A percentile compares a stretch with the other conserved stretches of the same genome.
Conservation (phyloP, 768 basidiomycete species). For the Pisolithus tinctorius region DNA sequence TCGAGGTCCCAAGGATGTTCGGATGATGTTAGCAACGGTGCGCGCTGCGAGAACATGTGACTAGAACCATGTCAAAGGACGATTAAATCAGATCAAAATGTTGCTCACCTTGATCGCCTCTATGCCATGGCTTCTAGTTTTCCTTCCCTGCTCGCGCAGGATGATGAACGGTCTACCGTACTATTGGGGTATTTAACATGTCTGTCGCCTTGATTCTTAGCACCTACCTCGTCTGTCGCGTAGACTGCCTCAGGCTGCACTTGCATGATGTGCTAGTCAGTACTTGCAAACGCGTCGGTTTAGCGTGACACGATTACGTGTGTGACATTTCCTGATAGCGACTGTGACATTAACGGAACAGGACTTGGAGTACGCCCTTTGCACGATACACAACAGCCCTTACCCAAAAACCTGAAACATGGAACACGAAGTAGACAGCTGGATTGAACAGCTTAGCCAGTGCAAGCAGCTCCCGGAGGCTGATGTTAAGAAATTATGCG, state of each 20-base stretch:
- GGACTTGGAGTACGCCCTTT: constrained; percentile 11
- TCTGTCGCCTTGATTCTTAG: not conserved
- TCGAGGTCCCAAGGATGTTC: constrained; percentile 91
- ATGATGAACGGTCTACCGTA: constrained; percentile 98
- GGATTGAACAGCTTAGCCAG: constrained; percentile 94
- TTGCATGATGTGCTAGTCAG: constrained; percentile 10
- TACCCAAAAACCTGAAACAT: constrained; percentile 20
- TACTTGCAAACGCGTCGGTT: constrained; percentile 8
- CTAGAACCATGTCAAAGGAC: constrained; percentile 31
- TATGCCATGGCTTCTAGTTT: constrained; percentile 85
- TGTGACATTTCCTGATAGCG: constrained; percentile 21
- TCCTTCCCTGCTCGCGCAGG: constrained; percentile 86
- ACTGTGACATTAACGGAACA: not conserved
- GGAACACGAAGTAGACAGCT: constrained; percentile 82
- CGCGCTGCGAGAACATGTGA: constrained; percentile 94
- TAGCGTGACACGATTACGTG: constrained; percentile 21
- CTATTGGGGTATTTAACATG: constrained; percentile 32
- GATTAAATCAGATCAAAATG: not conserved
- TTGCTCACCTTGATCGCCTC: constrained; percentile 89
- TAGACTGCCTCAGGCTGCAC: constrained; percentile 65
- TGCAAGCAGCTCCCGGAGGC: constrained; percentile 95
- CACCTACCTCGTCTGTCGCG: constrained; percentile 72
- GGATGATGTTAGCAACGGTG: constrained; percentile 90
- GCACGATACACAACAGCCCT: constrained; percentile 16
- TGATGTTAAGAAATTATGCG: constrained; percentile 96